Percentiles rank a stretch among this genome's conserved stretches.
phyloP scores from a whole-genome alignment of 169 alveolate species.

The Fabrea salina region DNA sequence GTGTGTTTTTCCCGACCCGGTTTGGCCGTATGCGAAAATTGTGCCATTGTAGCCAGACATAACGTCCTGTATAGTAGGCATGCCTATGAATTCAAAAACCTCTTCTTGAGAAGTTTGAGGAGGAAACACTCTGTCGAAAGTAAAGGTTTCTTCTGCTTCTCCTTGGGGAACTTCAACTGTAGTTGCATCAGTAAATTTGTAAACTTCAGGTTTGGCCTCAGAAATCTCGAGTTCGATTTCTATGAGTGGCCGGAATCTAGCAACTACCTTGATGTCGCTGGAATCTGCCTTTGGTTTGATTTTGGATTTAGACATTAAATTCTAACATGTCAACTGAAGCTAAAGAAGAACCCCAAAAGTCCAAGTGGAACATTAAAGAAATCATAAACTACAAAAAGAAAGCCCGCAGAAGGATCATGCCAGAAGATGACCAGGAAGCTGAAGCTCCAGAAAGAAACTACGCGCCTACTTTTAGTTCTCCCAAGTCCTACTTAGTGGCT shows the following conservation, averaged over 20 bases:
- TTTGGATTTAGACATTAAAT: too few relatives aligned
- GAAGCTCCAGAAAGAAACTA: too few relatives aligned
- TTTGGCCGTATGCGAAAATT: constrained; percentile 22
- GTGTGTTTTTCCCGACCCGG: constrained; percentile 16
- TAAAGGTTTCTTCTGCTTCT: neutral
- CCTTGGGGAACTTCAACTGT: neutral
- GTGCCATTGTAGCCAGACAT: constrained; percentile 11
- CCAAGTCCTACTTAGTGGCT: too few relatives aligned
- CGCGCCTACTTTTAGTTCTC: too few relatives aligned
- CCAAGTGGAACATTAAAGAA: too few relatives aligned
- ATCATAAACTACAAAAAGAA: too few relatives aligned
- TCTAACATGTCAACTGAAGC: too few relatives aligned
- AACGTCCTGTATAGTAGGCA: neutral
- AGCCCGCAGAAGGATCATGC: too few relatives aligned
- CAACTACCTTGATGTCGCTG: constrained; percentile 11
- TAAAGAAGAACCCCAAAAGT: too few relatives aligned
- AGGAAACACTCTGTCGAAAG: constrained; percentile 3
- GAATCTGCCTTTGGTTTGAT: neutral
- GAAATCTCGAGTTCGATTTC: neutral
- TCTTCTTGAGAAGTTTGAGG: neutral
- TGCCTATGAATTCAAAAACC: neutral
- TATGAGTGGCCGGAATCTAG: constrained; percentile 14
- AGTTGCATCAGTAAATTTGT: neutral
- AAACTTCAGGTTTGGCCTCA: neutral
- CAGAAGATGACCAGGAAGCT: too few relatives aligned